Evolutionary conservation across 2,329 filamentous ascomycete genomes (phyloP).

Genomic region (Paracoccidioides brasiliensis): DNA sequence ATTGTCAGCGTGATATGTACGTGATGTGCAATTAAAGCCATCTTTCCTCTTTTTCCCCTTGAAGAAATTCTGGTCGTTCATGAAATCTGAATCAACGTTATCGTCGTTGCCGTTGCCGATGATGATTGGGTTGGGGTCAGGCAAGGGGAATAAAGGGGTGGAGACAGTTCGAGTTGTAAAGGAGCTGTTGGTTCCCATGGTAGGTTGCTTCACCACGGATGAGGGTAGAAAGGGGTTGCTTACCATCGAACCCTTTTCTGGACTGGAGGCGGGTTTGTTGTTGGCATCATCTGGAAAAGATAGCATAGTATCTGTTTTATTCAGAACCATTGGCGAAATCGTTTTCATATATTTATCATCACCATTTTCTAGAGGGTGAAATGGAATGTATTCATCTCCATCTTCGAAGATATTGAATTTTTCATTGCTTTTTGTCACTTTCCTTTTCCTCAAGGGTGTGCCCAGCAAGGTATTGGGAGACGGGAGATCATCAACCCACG

Average conservation of each 20-base stretch:
- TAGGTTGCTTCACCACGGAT: neutral
- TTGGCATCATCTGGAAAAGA: neutral
- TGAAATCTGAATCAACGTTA: neutral
- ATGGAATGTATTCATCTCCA: neutral
- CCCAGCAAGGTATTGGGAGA: conserved; percentile 22
- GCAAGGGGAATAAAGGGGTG: neutral
- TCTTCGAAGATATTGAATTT: neutral
- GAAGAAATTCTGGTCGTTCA: neutral
- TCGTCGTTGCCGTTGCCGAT: neutral
- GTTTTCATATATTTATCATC: neutral
- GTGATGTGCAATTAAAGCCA: neutral
- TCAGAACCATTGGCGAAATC: neutral
- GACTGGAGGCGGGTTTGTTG: neutral
- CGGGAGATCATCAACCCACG: conserved; percentile 25
- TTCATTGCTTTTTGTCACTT: neutral
- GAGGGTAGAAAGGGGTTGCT: neutral
- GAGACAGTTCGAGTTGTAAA: neutral
- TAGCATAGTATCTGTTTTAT: neutral
- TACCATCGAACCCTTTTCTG: neutral
- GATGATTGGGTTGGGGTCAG: neutral
- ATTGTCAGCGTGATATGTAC: neutral
- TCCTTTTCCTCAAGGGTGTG: neutral
- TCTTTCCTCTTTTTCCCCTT: neutral
- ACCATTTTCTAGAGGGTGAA: neutral
- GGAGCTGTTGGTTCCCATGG: neutral